Conservation (phyloP, 176 grass and related monocot genomes). For the Triticum timopheevii region DNA sequence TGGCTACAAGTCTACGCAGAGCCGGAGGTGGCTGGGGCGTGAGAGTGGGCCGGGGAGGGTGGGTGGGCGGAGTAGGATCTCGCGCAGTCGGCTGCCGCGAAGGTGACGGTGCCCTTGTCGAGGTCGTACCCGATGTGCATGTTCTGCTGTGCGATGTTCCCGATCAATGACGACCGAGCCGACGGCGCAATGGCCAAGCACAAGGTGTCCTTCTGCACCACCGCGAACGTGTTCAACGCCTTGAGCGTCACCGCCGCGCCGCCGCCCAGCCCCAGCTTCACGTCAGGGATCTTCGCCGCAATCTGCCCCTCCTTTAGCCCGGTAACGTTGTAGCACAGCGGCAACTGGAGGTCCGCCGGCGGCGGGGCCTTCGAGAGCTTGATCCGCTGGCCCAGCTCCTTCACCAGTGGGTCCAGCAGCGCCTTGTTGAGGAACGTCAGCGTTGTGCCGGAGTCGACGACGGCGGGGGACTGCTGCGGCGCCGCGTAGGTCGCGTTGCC, state of each 20-base stretch:
- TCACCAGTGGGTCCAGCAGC: slow-evolving; percentile 15
- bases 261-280: slow-evolving; percentile 41
- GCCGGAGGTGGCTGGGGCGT: too few relatives aligned
- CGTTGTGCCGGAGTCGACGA: too few relatives aligned
- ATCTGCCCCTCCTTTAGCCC: background rate
- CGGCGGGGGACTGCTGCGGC: too few relatives aligned
- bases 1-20: too few relatives aligned
- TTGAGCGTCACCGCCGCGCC: slow-evolving; percentile 33
- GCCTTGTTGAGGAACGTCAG: slow-evolving; percentile 5
- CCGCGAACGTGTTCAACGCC: slow-evolving; percentile 33
- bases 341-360: slow-evolving; percentile 18
- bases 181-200: slow-evolving; percentile 37
- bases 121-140: slow-evolving; percentile 63
- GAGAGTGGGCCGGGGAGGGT: background rate
- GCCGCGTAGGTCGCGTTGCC: too few relatives aligned
- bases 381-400: slow-evolving; percentile 27
- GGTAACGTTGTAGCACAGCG: slow-evolving; percentile 48
- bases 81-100: slow-evolving; percentile 46
- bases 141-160: slow-evolving; percentile 65
- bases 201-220: slow-evolving; percentile 22
- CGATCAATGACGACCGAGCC: slow-evolving; percentile 38
- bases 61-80: background rate
- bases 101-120: slow-evolving; percentile 41
- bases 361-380: slow-evolving; percentile 10
- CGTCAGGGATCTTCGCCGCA: slow-evolving; percentile 27